phyloP scores from a whole-genome alignment of 345 rosid genomes.

The Lenwebbia sp. region DNA sequence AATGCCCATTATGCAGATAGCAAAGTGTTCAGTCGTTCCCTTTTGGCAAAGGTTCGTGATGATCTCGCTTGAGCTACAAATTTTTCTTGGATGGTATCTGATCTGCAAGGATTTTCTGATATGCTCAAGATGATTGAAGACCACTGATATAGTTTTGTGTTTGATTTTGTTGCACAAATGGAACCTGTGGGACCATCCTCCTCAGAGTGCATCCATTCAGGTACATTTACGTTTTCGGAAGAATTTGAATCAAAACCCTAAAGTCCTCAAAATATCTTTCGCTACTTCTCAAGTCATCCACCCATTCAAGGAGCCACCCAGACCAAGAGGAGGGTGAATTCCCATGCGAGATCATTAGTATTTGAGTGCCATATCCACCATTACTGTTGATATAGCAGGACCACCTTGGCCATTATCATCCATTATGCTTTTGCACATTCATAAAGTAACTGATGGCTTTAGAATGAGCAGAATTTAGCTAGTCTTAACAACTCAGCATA shows the following conservation, averaged over 20 bases:
- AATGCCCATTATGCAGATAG: slow-evolving; percentile 32
- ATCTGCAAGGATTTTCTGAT: background rate
- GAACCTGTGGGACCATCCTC: slow-evolving; percentile 6
- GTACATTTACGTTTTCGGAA: slow-evolving; percentile 12
- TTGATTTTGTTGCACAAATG: background rate
- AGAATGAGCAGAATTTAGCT: background rate
- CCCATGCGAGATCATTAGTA: background rate
- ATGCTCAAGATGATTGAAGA: background rate
- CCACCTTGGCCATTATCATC: background rate
- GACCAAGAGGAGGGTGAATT: background rate
- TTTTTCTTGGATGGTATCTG: background rate
- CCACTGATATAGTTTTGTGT: background rate
- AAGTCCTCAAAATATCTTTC: background rate
- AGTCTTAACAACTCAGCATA: background rate
- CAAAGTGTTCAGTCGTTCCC: slow-evolving; percentile 31
- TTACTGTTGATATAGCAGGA: background rate
- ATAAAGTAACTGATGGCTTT: background rate
- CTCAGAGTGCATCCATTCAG: slow-evolving; percentile 85
- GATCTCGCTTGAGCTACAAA: background rate
- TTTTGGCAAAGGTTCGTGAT: slow-evolving; percentile 29
- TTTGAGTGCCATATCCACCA: background rate
- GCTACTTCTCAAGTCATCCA: background rate
- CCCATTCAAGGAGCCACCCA: background rate
- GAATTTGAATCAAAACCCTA: background rate
- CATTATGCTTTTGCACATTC: background rate